Evolutionary conservation across 768 basidiomycete genomes (phyloP).

Genomic region (Tylopilus subfusipes): DNA sequence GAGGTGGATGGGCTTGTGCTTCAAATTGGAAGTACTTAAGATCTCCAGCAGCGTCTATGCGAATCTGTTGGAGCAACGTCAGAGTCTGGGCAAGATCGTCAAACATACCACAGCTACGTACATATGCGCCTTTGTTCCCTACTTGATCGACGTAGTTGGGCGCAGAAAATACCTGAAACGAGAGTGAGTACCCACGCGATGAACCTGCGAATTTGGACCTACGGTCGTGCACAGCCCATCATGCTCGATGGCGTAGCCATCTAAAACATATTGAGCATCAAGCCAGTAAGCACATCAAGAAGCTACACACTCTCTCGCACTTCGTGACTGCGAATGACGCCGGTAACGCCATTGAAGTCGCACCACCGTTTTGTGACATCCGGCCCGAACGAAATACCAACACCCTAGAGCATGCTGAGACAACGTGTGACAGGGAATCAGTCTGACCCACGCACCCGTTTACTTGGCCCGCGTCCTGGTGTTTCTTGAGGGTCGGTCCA

Average conservation of each 20-base stretch:
- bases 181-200: constrained; percentile 10
- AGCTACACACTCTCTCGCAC: constrained; percentile 73
- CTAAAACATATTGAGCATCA: constrained; percentile 34
- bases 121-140: constrained; percentile 90
- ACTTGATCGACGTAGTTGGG: constrained; percentile 94
- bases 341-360: constrained; percentile 77
- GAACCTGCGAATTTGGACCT: constrained; percentile 16
- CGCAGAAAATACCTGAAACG: constrained; percentile 77
- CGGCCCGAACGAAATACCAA: constrained; percentile 94
- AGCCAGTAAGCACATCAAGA: background rate
- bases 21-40: constrained; percentile 79
- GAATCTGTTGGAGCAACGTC: constrained; percentile 49
- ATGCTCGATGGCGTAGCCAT: constrained; percentile 94
- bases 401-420: constrained; percentile 55
- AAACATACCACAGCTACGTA: constrained; percentile 37
- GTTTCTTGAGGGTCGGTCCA: constrained; percentile 96
- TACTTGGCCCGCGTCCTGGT: constrained; percentile 91
- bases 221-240: constrained; percentile 92
- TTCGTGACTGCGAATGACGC: constrained; percentile 93
- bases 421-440: constrained; percentile 4
- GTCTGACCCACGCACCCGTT: constrained; percentile 61
- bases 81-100: constrained; percentile 2
- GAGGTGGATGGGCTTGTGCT: constrained; percentile 80
- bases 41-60: constrained; percentile 74
- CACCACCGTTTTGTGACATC: constrained; percentile 93